phyloP scores from a whole-genome alignment of 2,329 filamentous ascomycete species.

The Aureobasidium lini region DNA sequence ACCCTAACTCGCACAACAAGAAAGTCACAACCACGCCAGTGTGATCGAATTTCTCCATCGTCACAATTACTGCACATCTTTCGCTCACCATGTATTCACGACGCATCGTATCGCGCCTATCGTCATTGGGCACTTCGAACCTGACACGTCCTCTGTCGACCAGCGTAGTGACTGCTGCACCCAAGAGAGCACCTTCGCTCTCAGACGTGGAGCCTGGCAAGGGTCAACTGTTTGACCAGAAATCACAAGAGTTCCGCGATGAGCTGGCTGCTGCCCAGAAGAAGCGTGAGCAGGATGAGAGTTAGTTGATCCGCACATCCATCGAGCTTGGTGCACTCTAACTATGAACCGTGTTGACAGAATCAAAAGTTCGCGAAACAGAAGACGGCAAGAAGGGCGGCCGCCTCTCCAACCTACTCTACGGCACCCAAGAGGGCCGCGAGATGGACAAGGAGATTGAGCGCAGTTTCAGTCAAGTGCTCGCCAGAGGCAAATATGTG shows the following conservation, averaged over 20 bases:
- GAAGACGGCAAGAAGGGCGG: slow-evolving; percentile 57
- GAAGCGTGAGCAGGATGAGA: slow-evolving; percentile 72
- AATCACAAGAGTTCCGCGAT: slow-evolving; percentile 81
- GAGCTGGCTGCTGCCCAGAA: slow-evolving; percentile 68
- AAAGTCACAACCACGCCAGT: not conserved
- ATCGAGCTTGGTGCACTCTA: slow-evolving; percentile 23
- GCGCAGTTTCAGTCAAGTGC: slow-evolving; percentile 87
- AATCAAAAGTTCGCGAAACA: not conserved
- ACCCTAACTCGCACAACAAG: not conserved
- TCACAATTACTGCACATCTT: not conserved
- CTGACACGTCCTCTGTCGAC: slow-evolving; percentile 13
- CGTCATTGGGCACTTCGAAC: slow-evolving; percentile 13
- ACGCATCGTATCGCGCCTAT: slow-evolving; percentile 19
- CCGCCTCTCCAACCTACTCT: slow-evolving; percentile 79
- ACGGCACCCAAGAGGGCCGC: slow-evolving; percentile 91
- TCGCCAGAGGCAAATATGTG: slow-evolving; percentile 95
- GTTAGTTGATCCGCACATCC: slow-evolving; percentile 53
- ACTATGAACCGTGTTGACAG: slow-evolving; percentile 1
- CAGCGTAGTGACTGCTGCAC: not conserved
- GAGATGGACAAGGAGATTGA: slow-evolving; percentile 95
- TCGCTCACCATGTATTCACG: slow-evolving; percentile 18
- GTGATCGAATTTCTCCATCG: not conserved
- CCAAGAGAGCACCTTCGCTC: slow-evolving; percentile 58
- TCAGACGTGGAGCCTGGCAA: slow-evolving; percentile 73
- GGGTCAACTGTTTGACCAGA: slow-evolving; percentile 68